Conservation (phyloP, 345 rosid species). For the Brassica incana region DNA sequence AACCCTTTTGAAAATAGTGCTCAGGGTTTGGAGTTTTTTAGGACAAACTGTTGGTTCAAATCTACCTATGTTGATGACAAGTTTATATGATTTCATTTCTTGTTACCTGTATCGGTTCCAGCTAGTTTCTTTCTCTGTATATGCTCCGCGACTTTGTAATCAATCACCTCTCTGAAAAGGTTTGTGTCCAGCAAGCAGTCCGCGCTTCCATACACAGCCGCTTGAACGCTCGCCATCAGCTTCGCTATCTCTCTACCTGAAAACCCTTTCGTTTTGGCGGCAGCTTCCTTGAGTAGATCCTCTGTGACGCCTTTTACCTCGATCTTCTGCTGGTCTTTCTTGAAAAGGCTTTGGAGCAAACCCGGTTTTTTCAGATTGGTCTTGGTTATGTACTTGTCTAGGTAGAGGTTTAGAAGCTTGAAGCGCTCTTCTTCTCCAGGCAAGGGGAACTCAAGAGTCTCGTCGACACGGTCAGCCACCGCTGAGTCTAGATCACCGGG, state of each 20-base stretch:
- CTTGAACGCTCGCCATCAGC: conserved; percentile 90
- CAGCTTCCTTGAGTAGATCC: conserved; percentile 79
- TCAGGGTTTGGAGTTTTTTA: conserved; percentile 27
- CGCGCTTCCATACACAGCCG: conserved; percentile 87
- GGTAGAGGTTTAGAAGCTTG: conserved; percentile 81
- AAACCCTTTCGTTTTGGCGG: conserved; percentile 80
- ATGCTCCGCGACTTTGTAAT: conserved; percentile 92
- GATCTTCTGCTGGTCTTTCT: conserved; percentile 60
- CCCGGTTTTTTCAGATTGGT: conserved; percentile 61
- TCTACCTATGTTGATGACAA: conserved; percentile 28
- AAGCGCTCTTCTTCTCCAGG: conserved; percentile 85
- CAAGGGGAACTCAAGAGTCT: conserved; percentile 86
- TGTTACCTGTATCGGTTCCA: conserved; percentile 35
- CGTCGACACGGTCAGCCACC: conserved; percentile 87
- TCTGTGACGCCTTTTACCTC: conserved; percentile 78
- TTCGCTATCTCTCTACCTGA: conserved; percentile 93
- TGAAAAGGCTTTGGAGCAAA: conserved; percentile 55
- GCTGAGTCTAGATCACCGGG: conserved; percentile 99
- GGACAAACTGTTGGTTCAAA: conserved; percentile 5
- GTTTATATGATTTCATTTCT: conserved; percentile 12
- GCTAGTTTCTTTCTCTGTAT: conserved; percentile 81
- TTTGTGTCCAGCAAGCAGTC: conserved; percentile 69
- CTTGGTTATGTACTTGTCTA: conserved; percentile 80
- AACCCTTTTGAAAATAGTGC: conserved; percentile 27
- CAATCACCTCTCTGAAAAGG: conserved; percentile 85